These are phyloP conservation scores for Solanum rostratum DNA, from an alignment of 257 asterid species.

Conservation along the genomic window DNA sequence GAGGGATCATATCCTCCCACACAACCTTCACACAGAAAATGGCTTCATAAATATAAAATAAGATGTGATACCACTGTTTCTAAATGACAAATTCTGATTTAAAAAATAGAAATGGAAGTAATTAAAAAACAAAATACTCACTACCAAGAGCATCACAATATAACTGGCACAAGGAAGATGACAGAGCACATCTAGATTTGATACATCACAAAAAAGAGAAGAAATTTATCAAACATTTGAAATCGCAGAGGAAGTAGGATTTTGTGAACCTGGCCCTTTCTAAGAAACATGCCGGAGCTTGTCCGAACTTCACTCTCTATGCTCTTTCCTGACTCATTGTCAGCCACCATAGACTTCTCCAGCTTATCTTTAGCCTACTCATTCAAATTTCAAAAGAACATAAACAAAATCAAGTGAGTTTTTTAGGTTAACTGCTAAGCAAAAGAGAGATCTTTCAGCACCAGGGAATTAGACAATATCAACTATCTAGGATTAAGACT, in stretches of 20 bases:
- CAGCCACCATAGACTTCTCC: slow-evolving; percentile 98
- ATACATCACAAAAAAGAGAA: not conserved
- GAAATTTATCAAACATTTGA: not conserved
- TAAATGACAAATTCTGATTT: not conserved
- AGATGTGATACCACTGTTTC: not conserved
- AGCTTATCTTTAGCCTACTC: slow-evolving; percentile 80
- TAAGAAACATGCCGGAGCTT: slow-evolving; percentile 93
- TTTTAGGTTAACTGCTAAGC: not conserved
- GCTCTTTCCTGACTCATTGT: slow-evolving; percentile 88
- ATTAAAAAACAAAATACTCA: not conserved
- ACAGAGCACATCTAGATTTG: not conserved
- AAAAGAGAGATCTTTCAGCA: not conserved
- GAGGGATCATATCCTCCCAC: not conserved
- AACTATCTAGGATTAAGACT: not conserved
- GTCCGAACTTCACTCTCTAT: slow-evolving; percentile 88
- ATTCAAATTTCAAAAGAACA: slow-evolving; percentile 3
- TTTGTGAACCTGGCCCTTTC: slow-evolving; percentile 54
- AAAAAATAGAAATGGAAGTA: not conserved
- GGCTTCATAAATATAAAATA: not conserved
- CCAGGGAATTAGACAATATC: not conserved
- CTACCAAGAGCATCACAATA: not conserved
- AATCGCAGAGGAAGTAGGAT: not conserved
- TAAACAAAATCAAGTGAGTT: not conserved
- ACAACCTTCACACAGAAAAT: not conserved
- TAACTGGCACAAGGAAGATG: not conserved